Conservation (phyloP, 768 basidiomycete species). For the Floccularia luteovirens region DNA sequence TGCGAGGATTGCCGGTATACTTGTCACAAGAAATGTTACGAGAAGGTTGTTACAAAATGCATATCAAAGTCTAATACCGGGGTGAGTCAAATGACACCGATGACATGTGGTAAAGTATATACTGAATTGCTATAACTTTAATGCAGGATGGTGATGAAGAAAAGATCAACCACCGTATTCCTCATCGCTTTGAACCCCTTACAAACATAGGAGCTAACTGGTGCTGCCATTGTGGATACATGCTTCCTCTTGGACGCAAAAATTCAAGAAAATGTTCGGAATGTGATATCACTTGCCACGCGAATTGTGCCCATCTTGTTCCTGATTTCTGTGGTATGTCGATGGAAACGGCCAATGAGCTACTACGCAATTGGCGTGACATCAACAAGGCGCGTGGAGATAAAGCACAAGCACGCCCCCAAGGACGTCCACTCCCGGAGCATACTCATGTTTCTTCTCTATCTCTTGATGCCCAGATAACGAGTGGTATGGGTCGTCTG, state of each 20-base stretch:
- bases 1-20: conserved; percentile 99
- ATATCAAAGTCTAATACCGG: conserved; percentile 95
- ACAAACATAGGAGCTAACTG: conserved; percentile 97
- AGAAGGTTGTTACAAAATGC: conserved; percentile 98
- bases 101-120: not conserved
- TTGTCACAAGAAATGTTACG: conserved; percentile 98
- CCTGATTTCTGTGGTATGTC: conserved; percentile 99
- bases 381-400: conserved; percentile 71
- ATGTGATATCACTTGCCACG: conserved; percentile 95
- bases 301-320: conserved; percentile 94
- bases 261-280: conserved; percentile 94
- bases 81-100: conserved; percentile 40
- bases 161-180: conserved; percentile 98
- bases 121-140: conserved; percentile 2
- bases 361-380: conserved; percentile 84
- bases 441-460: conserved; percentile 23
- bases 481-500: conserved; percentile 33
- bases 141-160: conserved; percentile 90
- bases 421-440: conserved; percentile 23
- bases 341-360: conserved; percentile 96
- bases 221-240: conserved; percentile 99
- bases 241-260: conserved; percentile 94
- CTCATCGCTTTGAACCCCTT: conserved; percentile 94
- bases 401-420: conserved; percentile 32
- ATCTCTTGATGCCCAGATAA: conserved; percentile 21